Percentiles rank a stretch among this genome's conserved stretches.
Conservation (phyloP, 2,329 filamentous ascomycete genomes). For the Pyricularia grisea region DNA sequence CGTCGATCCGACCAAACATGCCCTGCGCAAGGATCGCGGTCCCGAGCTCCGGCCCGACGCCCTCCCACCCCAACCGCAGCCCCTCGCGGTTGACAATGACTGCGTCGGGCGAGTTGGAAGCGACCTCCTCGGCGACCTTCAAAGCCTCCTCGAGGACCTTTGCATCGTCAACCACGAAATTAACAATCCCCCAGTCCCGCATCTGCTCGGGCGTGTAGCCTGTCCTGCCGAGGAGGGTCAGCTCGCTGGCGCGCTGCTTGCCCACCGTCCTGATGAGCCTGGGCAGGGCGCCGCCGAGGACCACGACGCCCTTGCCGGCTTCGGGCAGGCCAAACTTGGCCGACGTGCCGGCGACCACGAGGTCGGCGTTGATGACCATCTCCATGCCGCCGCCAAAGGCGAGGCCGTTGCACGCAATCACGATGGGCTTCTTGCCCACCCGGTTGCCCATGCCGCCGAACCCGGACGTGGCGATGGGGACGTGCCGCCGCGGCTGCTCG, state of each 20-base stretch:
- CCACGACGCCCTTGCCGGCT: conserved; percentile 60
- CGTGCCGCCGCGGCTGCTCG: conserved; percentile 8
- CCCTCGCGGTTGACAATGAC: conserved; percentile 67
- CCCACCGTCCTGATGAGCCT: conserved; percentile 58
- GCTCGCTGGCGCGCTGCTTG: conserved; percentile 59
- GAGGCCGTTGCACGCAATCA: conserved; percentile 68
- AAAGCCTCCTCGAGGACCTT: conserved; percentile 49
- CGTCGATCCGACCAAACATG: conserved; percentile 50
- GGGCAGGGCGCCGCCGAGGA: conserved; percentile 61
- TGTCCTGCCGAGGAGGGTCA: conserved; percentile 53
- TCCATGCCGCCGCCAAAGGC: conserved; percentile 71
- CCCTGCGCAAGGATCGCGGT: conserved; percentile 47
- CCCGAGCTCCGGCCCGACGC: conserved; percentile 51
- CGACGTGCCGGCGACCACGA: conserved; percentile 50
- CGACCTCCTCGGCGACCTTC: conserved; percentile 50
- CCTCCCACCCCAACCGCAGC: conserved; percentile 64
- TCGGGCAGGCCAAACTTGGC: conserved; percentile 64
- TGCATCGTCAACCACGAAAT: conserved; percentile 43
- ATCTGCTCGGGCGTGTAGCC: conserved; percentile 49
- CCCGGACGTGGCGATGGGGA: conserved; percentile 23
- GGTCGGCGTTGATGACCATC: conserved; percentile 64
- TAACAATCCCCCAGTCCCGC: conserved; percentile 59
- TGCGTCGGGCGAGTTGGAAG: conserved; percentile 62
- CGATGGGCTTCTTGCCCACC: conserved; percentile 61
- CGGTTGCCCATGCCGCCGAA: conserved; percentile 60